A percentile compares a stretch with the other conserved stretches of the same genome.
These are phyloP conservation scores for Hypoxylon cercidicola DNA, from an alignment of 495 filamentous ascomycete species.

Conservation along the genomic window DNA sequence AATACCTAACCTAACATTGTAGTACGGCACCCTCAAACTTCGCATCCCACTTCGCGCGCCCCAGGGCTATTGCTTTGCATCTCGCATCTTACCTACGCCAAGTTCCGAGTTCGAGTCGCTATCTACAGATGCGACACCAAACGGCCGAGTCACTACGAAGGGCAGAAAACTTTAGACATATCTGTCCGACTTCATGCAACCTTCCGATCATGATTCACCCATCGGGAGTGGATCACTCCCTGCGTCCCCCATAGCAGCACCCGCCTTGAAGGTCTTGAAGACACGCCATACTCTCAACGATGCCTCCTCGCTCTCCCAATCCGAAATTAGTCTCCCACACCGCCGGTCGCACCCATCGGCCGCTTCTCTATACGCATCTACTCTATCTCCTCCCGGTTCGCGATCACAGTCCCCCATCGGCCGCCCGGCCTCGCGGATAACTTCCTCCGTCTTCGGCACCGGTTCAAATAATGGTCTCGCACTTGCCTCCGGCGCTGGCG, in stretches of 20 bases:
- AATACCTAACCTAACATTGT: constrained; percentile 1
- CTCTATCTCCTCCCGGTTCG: constrained; percentile 62
- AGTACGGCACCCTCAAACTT: background rate
- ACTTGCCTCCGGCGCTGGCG: constrained; percentile 60
- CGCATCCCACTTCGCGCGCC: background rate
- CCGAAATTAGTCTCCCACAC: constrained; percentile 60
- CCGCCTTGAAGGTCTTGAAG: constrained; percentile 50
- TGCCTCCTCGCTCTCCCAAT: constrained; percentile 48
- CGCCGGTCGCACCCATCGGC: constrained; percentile 65
- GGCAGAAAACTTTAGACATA: constrained; percentile 17
- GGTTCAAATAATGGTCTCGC: constrained; percentile 52
- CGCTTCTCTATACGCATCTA: constrained; percentile 67
- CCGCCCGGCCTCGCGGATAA: constrained; percentile 61
- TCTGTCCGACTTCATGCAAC: constrained; percentile 53
- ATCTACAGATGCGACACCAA: constrained; percentile 33
- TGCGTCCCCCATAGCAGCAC: constrained; percentile 54
- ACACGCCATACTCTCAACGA: constrained; percentile 50
- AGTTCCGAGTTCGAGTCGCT: background rate
- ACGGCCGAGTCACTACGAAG: constrained; percentile 25
- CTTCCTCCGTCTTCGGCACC: constrained; percentile 59
- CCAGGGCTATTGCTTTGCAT: no score
- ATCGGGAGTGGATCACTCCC: constrained; percentile 49
- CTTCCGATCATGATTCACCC: constrained; percentile 55
- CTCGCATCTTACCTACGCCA: constrained; percentile 3
- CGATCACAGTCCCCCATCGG: constrained; percentile 69